Conservation (phyloP, 2,329 filamentous ascomycete genomes). For the Colletotrichum caudatum region DNA sequence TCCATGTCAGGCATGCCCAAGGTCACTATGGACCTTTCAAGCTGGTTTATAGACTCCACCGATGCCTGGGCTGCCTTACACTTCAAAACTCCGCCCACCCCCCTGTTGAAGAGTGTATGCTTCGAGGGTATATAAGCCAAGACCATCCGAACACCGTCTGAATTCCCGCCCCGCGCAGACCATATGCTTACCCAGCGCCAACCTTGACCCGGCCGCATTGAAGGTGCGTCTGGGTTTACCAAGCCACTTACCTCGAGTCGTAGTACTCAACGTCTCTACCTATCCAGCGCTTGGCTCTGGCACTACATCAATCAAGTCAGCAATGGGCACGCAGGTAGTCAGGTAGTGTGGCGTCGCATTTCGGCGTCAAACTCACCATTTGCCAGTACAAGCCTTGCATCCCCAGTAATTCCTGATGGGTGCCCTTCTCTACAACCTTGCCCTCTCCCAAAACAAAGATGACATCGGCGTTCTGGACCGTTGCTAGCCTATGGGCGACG, state of each 20-base stretch:
- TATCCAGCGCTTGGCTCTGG: constrained; percentile 69
- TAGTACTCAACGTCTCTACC: constrained; percentile 48
- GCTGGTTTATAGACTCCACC: neutral
- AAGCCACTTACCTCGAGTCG: neutral
- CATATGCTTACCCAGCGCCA: too few relatives aligned
- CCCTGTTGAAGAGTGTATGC: too few relatives aligned
- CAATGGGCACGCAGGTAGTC: constrained; percentile 42
- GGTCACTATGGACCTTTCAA: too few relatives aligned
- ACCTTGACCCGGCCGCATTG: too few relatives aligned
- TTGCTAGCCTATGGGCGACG: constrained; percentile 82
- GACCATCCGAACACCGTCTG: too few relatives aligned
- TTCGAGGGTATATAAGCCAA: too few relatives aligned
- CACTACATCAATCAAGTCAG: constrained; percentile 54
- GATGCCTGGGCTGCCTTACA: too few relatives aligned
- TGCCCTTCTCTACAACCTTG: constrained; percentile 66
- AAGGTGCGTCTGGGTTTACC: neutral
- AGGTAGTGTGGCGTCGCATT: constrained; percentile 41
- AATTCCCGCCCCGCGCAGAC: too few relatives aligned
- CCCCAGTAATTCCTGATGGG: constrained; percentile 62
- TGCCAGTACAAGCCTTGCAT: constrained; percentile 67
- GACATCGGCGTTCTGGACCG: constrained; percentile 82
- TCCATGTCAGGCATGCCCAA: too few relatives aligned
- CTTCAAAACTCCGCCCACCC: too few relatives aligned
- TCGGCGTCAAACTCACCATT: constrained; percentile 60
- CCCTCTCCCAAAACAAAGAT: constrained; percentile 83